phyloP scores from a whole-genome alignment of 2,329 filamentous ascomycete species.

The Penicillium sp. region DNA sequence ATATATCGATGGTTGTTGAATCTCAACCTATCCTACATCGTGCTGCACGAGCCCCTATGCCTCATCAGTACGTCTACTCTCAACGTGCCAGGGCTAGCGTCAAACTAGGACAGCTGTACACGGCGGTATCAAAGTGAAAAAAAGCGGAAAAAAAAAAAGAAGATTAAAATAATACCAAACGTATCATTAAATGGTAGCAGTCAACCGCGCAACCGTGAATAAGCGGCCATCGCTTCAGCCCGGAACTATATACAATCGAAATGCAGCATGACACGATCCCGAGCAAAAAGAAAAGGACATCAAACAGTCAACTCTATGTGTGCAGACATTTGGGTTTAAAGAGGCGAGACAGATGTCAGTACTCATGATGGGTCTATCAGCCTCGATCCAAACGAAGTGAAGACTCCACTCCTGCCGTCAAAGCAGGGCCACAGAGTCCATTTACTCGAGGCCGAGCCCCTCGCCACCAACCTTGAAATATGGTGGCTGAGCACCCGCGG shows the following conservation, averaged over 20 bases:
- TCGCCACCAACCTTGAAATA: constrained; percentile 42
- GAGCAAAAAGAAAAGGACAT: constrained; percentile 7
- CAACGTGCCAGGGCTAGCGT: background rate
- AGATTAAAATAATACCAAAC: constrained; percentile 1
- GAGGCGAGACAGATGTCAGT: background rate
- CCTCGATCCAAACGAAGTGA: constrained; percentile 6
- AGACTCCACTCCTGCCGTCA: background rate
- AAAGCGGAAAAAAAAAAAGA: background rate
- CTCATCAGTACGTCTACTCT: background rate
- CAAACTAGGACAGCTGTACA: background rate
- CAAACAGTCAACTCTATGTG: constrained; percentile 21
- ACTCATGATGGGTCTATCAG: background rate
- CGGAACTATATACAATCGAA: constrained; percentile 25
- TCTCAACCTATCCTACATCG: background rate
- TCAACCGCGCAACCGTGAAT: constrained; percentile 6
- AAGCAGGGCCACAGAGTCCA: background rate
- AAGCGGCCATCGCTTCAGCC: constrained; percentile 9
- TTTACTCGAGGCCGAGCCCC: constrained; percentile 38
- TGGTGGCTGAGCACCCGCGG: constrained; percentile 41
- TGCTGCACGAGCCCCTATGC: background rate
- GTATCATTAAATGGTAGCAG: constrained; percentile 19
- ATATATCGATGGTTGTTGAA: background rate
- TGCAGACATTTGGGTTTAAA: constrained; percentile 9
- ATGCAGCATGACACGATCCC: constrained; percentile 17
- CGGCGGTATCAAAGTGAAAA: too few species aligned